Base-by-base conservation (phyloP, 441 rosid species). In the Erodium texanum region DNA sequence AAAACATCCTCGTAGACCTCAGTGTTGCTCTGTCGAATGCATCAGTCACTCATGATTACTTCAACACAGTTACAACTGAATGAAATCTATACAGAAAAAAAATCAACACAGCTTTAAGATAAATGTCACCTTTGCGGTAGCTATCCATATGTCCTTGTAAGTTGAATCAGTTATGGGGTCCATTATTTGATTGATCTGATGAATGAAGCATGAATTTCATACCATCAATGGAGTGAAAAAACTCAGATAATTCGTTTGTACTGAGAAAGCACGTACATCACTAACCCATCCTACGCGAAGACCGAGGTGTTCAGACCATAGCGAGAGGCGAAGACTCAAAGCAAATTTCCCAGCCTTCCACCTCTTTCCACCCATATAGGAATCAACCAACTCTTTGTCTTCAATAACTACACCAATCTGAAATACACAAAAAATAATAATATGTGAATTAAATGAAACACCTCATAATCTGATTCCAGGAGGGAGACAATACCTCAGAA, bases 221-320 rank as follows among this genome's bases (percentile, higher is more conserved):
- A 27, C 4, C 41, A 36, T 36, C 11, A 36, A 36, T 0, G 20
- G 43, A 41, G 63, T 41, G 20, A 66, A 66, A 66, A 66, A 36
- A 36, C 5, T 5, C 4, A 36, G 41, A 36, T 7, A 9, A 36
- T 36, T 7, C 41, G 8, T 36, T 36, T 3, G 36, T 32, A 4
- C 36, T 32, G 36, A 32, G 36, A 32, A 32, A 32, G 41, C 41
- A 16, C 50, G 2, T 14, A 36, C 19, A 65, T 66, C 62, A 72
- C 86, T 70, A 71, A 94, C 99, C 96, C 89, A 88, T 79, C 82
- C 89, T 32, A 74, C 74, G 70, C 50, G 83, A 78, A 92, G 93
- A 74, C 96, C 98, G 68, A 94, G 98, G 83, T 94, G 98, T 76
- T 94, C 99, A 3, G 93, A 85, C 99, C 99, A 94, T 74, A 94